A percentile compares a stretch with the other conserved stretches of the same genome.
phyloP scores from a whole-genome alignment of 2,329 filamentous ascomycete genomes.

The Aspergillus sp. region DNA sequence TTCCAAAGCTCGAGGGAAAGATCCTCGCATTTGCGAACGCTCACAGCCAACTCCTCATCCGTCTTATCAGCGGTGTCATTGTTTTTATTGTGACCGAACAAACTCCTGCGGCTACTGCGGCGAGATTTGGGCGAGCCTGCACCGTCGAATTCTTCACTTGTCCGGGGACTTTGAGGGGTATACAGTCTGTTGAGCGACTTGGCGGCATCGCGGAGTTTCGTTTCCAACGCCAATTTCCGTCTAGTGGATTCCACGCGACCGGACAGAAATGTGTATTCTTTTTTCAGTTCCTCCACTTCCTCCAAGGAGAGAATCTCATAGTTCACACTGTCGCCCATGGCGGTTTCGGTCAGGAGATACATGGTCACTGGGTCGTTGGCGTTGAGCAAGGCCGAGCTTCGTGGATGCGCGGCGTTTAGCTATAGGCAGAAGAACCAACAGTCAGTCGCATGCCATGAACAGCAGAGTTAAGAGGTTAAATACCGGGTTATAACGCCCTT shows the following conservation, averaged over 20 bases:
- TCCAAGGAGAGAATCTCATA: slow-evolving; percentile 86
- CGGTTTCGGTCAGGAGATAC: slow-evolving; percentile 89
- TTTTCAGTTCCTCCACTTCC: slow-evolving; percentile 88
- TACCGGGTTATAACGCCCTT: slow-evolving; percentile 56
- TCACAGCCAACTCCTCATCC: slow-evolving; percentile 68
- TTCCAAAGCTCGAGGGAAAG: slow-evolving; percentile 74
- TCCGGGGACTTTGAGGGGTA: slow-evolving; percentile 55
- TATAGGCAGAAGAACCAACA: slow-evolving; percentile 41
- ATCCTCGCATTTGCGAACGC: slow-evolving; percentile 79
- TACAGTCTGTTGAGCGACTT: slow-evolving; percentile 80
- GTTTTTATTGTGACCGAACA: slow-evolving; percentile 42
- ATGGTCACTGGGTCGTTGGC: slow-evolving; percentile 65
- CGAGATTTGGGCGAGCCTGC: slow-evolving; percentile 41
- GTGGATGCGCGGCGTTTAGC: slow-evolving; percentile 46
- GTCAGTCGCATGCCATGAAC: slow-evolving; percentile 4
- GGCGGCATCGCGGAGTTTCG: slow-evolving; percentile 90
- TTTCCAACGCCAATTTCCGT: slow-evolving; percentile 81
- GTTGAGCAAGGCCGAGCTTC: slow-evolving; percentile 35
- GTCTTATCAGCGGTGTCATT: slow-evolving; percentile 46
- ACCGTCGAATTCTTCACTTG: slow-evolving; percentile 37
- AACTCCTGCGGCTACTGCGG: slow-evolving; percentile 46
- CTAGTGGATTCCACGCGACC: slow-evolving; percentile 77
- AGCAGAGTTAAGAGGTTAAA: slow-evolving; percentile 14
- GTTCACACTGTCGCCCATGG: slow-evolving; percentile 78
- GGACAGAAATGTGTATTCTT: slow-evolving; percentile 67